A percentile compares a stretch with the other conserved stretches of the same genome.
Evolutionary conservation across 805 yeast genomes (phyloP).

Genomic region (Candida ovalis): DNA sequence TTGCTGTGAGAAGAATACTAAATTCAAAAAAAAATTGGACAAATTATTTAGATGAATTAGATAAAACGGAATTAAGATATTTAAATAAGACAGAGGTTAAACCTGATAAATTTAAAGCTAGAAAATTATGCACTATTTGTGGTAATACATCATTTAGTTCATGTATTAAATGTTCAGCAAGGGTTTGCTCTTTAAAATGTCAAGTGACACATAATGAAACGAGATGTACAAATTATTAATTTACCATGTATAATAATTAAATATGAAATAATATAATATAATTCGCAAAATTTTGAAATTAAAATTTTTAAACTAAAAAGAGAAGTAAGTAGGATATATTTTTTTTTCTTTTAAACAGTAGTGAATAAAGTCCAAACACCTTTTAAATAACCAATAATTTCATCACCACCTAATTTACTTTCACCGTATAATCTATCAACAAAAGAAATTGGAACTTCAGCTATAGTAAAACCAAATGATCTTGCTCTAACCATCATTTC

Average conservation of each 20-base stretch:
- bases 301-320: no score
- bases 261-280: background rate
- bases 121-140: constrained; percentile 43
- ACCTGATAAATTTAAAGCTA: constrained; percentile 31
- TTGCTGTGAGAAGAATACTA: constrained; percentile 36
- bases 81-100: constrained; percentile 29
- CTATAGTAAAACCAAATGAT: constrained; percentile 66
- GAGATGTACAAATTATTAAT: constrained; percentile 34
- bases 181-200: constrained; percentile 41
- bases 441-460: constrained; percentile 75
- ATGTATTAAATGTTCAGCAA: constrained; percentile 38
- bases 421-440: constrained; percentile 80
- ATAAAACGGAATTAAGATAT: constrained; percentile 31
- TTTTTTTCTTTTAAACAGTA: constrained; percentile 39
- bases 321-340: background rate
- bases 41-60: constrained; percentile 41
- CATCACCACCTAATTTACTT: constrained; percentile 76
- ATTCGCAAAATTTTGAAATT: no score
- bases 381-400: constrained; percentile 70
- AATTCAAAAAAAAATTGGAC: constrained; percentile 38
- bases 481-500: constrained; percentile 85
- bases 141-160: constrained; percentile 39
- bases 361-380: constrained; percentile 73
- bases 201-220: constrained; percentile 40
- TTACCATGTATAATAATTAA: background rate